phyloP scores from a whole-genome alignment of 2,329 filamentous ascomycete species.

The Dothidotthia symphoricarpi region DNA sequence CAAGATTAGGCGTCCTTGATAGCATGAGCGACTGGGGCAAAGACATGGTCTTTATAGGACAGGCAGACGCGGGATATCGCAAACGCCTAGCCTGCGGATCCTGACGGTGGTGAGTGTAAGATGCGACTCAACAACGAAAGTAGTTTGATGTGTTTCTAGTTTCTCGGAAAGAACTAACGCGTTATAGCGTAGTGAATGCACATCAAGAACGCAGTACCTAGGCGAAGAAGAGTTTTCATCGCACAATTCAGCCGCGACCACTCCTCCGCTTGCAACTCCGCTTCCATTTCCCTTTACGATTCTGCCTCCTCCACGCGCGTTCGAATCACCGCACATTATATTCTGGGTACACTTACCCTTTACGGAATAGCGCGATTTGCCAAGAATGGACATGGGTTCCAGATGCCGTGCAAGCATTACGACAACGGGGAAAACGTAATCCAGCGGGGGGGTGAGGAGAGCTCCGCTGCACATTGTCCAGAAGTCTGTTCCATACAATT shows the following conservation, averaged over 20 bases:
- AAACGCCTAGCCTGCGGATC: constrained; percentile 21
- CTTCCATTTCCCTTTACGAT: constrained; percentile 18
- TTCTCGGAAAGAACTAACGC: constrained; percentile 17
- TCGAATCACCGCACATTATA: constrained; percentile 13
- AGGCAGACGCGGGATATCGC: constrained; percentile 21
- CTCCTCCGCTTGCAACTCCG: constrained; percentile 19
- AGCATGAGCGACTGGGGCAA: constrained; percentile 6
- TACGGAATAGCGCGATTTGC: too few species aligned
- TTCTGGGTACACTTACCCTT: constrained; percentile 4
- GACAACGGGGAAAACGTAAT: constrained; percentile 16
- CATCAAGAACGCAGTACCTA: too few species aligned
- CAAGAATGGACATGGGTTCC: constrained; percentile 6
- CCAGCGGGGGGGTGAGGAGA: constrained; percentile 6
- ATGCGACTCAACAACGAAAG: constrained; percentile 14
- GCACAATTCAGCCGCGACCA: neutral
- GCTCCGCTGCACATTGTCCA: too few species aligned
- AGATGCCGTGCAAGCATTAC: constrained; percentile 7
- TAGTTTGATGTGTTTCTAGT: constrained; percentile 16
- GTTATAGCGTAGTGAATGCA: constrained; percentile 9
- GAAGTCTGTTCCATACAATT: too few species aligned
- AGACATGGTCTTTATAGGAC: constrained; percentile 28
- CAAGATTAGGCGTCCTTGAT: constrained; percentile 17
- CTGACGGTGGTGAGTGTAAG: constrained; percentile 24
- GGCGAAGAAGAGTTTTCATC: constrained; percentile 27
- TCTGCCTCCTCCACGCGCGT: neutral